Conservation (phyloP, 352 stramenopile species). For the Pythium dissimile region DNA sequence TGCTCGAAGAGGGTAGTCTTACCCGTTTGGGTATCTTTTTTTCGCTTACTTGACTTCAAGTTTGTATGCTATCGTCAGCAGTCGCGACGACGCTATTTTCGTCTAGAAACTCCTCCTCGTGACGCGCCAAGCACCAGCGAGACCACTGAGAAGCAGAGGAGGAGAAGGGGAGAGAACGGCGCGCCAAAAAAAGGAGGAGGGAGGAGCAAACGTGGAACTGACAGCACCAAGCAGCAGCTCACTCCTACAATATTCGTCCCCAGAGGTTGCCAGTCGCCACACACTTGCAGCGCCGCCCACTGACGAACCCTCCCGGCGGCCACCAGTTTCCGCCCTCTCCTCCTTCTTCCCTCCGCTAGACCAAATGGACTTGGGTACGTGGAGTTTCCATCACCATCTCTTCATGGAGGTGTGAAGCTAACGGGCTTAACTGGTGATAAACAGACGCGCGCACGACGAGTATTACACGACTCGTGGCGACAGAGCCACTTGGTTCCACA, state of each 20-base stretch:
- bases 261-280: not conserved
- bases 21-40: not conserved
- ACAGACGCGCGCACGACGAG: slow-evolving; percentile 2
- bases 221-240: not conserved
- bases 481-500: no score
- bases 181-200: not conserved
- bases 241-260: slow-evolving; percentile 3
- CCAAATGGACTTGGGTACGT: not conserved
- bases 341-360: no score
- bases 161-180: not conserved
- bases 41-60: not conserved
- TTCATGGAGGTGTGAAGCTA: not conserved
- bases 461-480: slow-evolving; percentile 1
- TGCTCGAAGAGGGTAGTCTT: no score
- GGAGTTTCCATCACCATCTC: not conserved
- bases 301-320: no score
- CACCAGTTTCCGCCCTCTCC: no score
- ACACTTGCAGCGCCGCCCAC: no score
- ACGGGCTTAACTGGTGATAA: not conserved
- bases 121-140: not conserved
- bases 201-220: not conserved
- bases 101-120: not conserved
- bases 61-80: slow-evolving; percentile 11
- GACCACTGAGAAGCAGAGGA: not conserved
- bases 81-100: not conserved